Evolutionary conservation across 371 early-diverging fungal genomes (phyloP).

Genomic region (Actinomucor elegans): DNA sequence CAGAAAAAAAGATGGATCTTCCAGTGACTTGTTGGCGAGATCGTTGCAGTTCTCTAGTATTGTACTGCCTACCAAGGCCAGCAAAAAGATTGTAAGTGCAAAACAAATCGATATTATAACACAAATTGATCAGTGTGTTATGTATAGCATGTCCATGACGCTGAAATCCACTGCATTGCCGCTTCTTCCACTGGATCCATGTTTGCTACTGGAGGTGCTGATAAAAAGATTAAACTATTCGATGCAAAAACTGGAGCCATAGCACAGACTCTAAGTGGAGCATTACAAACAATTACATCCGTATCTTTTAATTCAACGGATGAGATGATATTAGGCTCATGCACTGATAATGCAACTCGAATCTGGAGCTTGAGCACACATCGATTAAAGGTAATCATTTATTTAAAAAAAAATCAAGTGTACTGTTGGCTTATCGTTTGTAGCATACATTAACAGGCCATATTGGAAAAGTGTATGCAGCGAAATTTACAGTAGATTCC

Average conservation of each 20-base stretch:
- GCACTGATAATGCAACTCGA: slow-evolving; percentile 88
- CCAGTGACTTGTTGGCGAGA: not conserved
- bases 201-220: slow-evolving; percentile 88
- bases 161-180: slow-evolving; percentile 82
- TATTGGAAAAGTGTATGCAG: slow-evolving; percentile 89
- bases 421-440: not conserved
- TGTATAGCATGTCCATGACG: slow-evolving; percentile 62
- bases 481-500: slow-evolving; percentile 80
- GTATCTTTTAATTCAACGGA: slow-evolving; percentile 77
- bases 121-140: not conserved
- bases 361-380: slow-evolving; percentile 84
- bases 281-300: slow-evolving; percentile 83
- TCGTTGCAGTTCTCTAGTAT: slow-evolving; percentile 6
- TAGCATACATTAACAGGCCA: slow-evolving; percentile 95
- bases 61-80: slow-evolving; percentile 13
- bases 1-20: slow-evolving; percentile 19
- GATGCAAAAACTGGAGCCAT: slow-evolving; percentile 75
- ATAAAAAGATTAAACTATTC: slow-evolving; percentile 82
- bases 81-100: slow-evolving; percentile 19
- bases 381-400: slow-evolving; percentile 52
- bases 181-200: slow-evolving; percentile 73
- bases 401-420: not conserved
- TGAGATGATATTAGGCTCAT: slow-evolving; percentile 81
- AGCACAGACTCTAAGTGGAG: slow-evolving; percentile 74
- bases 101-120: too few species aligned